Percentiles rank a stretch among this genome's conserved stretches.
phyloP scores from a whole-genome alignment of 768 basidiomycete species.

The Rubroboletus pulcherrimus region DNA sequence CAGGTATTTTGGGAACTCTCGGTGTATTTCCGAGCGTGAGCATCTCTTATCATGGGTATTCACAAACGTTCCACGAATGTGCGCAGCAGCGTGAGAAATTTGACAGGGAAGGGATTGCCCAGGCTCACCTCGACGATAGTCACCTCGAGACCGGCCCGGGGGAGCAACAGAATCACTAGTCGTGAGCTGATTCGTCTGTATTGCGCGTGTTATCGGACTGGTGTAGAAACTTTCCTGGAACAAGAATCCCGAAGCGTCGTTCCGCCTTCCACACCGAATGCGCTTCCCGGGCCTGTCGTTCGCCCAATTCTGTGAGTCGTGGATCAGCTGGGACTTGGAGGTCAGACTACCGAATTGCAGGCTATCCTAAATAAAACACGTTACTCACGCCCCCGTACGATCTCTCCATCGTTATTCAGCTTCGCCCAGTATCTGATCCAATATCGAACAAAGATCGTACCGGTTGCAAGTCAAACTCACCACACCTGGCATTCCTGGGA shows the following conservation, averaged over 20 bases:
- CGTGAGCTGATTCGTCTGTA: slow-evolving; percentile 48
- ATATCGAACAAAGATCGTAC: background rate
- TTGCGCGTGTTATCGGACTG: slow-evolving; percentile 52
- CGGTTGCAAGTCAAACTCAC: slow-evolving; percentile 34
- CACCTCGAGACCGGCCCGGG: slow-evolving; percentile 21
- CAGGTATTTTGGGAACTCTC: slow-evolving; percentile 39
- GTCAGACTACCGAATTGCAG: background rate
- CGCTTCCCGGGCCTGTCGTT: slow-evolving; percentile 42
- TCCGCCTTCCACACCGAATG: background rate
- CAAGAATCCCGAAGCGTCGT: background rate
- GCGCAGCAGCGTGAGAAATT: too few relatives aligned
- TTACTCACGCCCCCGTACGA: slow-evolving; percentile 64
- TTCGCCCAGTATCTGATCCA: slow-evolving; percentile 51
- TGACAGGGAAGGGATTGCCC: background rate
- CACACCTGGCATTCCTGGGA: slow-evolving; percentile 48
- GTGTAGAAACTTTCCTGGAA: background rate
- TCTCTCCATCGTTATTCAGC: slow-evolving; percentile 54
- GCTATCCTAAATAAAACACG: background rate
- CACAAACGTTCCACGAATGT: slow-evolving; percentile 52
- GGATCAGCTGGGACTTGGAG: slow-evolving; percentile 25
- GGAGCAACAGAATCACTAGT: slow-evolving; percentile 38
- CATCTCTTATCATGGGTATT: slow-evolving; percentile 24
- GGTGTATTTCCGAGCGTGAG: slow-evolving; percentile 35
- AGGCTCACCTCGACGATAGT: slow-evolving; percentile 50
- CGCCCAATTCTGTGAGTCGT: slow-evolving; percentile 50